Evolutionary conservation across 1,139 yeast species (phyloP).

Genomic region (Blastobotrys elegans): DNA sequence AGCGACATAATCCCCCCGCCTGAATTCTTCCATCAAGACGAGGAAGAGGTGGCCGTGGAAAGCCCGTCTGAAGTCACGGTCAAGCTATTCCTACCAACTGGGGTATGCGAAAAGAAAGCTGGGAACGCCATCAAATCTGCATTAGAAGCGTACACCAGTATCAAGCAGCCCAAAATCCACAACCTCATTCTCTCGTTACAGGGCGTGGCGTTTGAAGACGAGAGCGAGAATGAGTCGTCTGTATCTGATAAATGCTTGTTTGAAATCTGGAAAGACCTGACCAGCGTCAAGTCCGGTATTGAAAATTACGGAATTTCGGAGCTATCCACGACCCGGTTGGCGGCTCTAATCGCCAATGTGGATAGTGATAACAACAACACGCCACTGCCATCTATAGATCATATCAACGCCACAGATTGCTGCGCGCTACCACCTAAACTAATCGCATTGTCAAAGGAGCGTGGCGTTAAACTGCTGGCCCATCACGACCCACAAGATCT

Average conservation of each 20-base stretch:
- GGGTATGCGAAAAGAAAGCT: constrained; percentile 14
- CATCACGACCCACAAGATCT: constrained; percentile 31
- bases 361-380: constrained; percentile 6
- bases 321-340: constrained; percentile 23
- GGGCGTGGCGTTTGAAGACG: constrained; percentile 25
- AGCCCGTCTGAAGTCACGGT: constrained; percentile 17
- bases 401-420: constrained; percentile 33
- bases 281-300: constrained; percentile 13
- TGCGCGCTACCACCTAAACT: constrained; percentile 33
- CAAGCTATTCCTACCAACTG: constrained; percentile 26
- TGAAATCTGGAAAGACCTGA: constrained; percentile 24
- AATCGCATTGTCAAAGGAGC: constrained; percentile 24
- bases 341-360: constrained; percentile 18
- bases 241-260: constrained; percentile 18
- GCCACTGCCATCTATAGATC: constrained; percentile 27
- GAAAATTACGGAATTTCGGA: constrained; percentile 31
- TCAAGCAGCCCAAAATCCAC: constrained; percentile 15
- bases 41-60: not conserved
- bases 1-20: not conserved
- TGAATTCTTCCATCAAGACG: not conserved
- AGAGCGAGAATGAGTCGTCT: constrained; percentile 17
- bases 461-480: constrained; percentile 29
- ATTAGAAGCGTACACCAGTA: constrained; percentile 12
- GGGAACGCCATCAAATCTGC: constrained; percentile 16
- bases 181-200: constrained; percentile 26